Evolutionary conservation across 495 filamentous ascomycete genomes (phyloP), one percentile per base, ranked within the genome.

Genomic region (Collariella sp.): DNA sequence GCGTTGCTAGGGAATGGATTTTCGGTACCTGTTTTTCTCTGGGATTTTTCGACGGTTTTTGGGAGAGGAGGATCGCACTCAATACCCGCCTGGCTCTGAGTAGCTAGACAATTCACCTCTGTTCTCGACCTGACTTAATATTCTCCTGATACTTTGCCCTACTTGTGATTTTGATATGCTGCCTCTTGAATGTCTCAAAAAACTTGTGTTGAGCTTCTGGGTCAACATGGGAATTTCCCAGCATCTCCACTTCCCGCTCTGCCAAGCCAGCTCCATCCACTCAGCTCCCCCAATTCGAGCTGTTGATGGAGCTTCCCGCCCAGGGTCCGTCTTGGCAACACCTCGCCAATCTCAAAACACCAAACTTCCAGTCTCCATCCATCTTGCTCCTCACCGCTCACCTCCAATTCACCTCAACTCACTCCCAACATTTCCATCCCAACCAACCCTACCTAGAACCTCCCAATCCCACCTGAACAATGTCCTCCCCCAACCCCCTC

Each of bases 401-500:
- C 40, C 13, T 34, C 12, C 12, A 5, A 6, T 34, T 34, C 6
- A 34, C 5, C 31, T 6, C 31, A 34, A 34, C 12, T 34, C 31
- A 34, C 12, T 34, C 31, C 31, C 31, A n/a, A n/a, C 35, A 4
- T 38, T 6, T 5, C 38, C 18, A 41, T 5, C 16, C 38, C 12
- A 5, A n/a, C 38, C 38, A 5, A 41, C n/a, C 38, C 13, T 7
- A 18, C 2, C 20, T 41, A n/a, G n/a, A n/a, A n/a, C n/a, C n/a
- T n/a, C n/a, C n/a, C n/a, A n/a, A n/a, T 12, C 7, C 20, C 13
- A 24, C 19, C 19, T 15, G n/a, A 34, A 46, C 31, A 11, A 46
- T 52, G 51, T 22, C 54, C 16, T 20, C 11, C 34, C 11, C 15
- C 54, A 55, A 57, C 29, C 62, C 70, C 31, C 66, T 68, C 50